Evolutionary conservation across 2,329 filamentous ascomycete genomes (phyloP), one percentile per base, ranked within the genome.

Genomic region (Trichoderma sp.): DNA sequence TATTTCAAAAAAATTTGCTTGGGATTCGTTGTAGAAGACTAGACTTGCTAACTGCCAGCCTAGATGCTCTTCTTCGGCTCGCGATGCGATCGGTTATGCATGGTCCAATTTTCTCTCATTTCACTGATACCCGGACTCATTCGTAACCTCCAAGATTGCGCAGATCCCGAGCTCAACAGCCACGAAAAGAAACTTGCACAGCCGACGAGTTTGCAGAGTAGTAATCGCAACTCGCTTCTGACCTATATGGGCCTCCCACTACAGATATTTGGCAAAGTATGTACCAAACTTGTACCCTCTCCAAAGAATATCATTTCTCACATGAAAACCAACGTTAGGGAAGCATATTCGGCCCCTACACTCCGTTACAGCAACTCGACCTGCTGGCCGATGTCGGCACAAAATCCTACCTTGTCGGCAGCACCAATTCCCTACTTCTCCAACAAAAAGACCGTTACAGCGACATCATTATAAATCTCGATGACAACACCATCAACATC

Each of bases 1-100:
- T 9, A 1, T 12, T 6, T 4, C n/a, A 58, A 32, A 17, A 26
- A 26, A 62, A 17, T 1, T 8, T 12, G n/a, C 6, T 26, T 23
- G 30, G 4, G 4, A 6, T 26, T 26, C 3, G 32, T 15, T 9
- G 11, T 28, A 13, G 1, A 39, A 32, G n/a, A 30, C 4, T 1
- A 30, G 11, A 23, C 30, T 43, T 20, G 43, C 70, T 62, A 68
- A 68, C 11, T 34, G 11, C 20, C 23, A 11, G 28, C 6, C 7
- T n/a, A 97, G 95, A 98, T 98, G 92, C 90, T 99, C 68, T 98
- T 99, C 84, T 99, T 98, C 78, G 95, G 96, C 73, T 94, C 95
- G n/a, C 91, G 94, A 76, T 98, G 96, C 81, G 96, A 99, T 82
- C 89, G 93, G 74, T 85, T 99, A 76, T 99, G 96, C 87, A 97